Percentiles rank a stretch among this genome's conserved stretches.
Conservation (phyloP, 2,329 filamentous ascomycete genomes). For the Fusarium sp. region DNA sequence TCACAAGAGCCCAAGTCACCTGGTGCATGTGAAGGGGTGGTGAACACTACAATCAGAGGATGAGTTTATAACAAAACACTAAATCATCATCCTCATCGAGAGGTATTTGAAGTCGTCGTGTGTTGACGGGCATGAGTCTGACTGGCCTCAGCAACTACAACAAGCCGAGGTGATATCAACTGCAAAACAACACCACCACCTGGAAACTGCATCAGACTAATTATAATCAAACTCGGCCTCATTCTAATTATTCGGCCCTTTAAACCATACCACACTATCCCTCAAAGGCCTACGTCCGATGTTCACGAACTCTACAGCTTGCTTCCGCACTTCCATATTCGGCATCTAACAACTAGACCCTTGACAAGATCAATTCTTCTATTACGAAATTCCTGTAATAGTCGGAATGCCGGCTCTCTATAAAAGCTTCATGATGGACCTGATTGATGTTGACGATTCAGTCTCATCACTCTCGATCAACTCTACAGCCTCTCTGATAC, state of each 20-base stretch:
- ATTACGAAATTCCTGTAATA: neutral
- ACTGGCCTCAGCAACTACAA: neutral
- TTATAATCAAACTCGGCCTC: constrained; percentile 30
- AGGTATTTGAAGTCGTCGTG: neutral
- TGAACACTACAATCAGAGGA: neutral
- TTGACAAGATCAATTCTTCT: constrained; percentile 3
- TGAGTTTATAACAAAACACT: neutral
- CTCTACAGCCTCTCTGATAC: constrained; percentile 46
- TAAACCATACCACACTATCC: constrained; percentile 42
- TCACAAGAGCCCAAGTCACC: constrained; percentile 5
- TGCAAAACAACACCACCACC: constrained; percentile 19
- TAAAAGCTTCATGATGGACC: constrained; percentile 45
- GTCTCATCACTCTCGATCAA: constrained; percentile 48
- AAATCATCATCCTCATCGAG: neutral
- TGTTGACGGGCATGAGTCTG: neutral
- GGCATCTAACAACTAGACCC: constrained; percentile 25
- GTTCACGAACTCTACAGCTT: constrained; percentile 19
- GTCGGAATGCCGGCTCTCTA: constrained; percentile 24
- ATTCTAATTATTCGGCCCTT: constrained; percentile 46
- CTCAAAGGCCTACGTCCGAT: constrained; percentile 36
- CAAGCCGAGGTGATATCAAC: constrained; percentile 17
- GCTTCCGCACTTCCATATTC: constrained; percentile 39
- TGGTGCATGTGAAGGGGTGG: neutral
- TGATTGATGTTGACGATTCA: constrained; percentile 39
- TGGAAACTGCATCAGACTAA: constrained; percentile 12